Evolutionary conservation across 495 filamentous ascomycete genomes (phyloP).

Genomic region (Podospora bellae-mahoneyi): DNA sequence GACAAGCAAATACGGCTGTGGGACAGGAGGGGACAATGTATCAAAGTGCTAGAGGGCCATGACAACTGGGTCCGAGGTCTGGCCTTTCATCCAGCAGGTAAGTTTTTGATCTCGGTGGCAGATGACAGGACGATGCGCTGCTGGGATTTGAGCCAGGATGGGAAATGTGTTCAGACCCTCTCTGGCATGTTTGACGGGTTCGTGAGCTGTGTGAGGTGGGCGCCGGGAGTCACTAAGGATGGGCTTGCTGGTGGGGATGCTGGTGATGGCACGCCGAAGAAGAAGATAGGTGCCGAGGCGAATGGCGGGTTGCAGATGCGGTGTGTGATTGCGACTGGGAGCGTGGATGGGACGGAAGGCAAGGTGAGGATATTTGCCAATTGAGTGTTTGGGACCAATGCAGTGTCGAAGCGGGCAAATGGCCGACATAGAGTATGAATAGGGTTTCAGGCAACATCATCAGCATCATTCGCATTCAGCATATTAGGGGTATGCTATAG

Average conservation of each 20-base stretch:
- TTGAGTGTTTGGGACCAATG: background rate
- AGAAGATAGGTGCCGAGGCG: background rate
- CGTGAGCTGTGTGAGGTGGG: constrained; percentile 22
- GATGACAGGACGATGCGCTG: constrained; percentile 89
- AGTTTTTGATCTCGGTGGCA: constrained; percentile 75
- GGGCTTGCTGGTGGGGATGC: background rate
- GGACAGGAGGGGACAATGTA: constrained; percentile 74
- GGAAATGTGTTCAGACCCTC: constrained; percentile 67
- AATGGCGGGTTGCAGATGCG: constrained; percentile 9
- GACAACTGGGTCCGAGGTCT: constrained; percentile 89
- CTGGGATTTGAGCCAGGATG: constrained; percentile 91
- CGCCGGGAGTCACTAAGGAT: constrained; percentile 18
- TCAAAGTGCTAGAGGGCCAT: constrained; percentile 82
- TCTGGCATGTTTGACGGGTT: constrained; percentile 21
- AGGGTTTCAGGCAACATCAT: background rate
- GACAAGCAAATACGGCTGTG: constrained; percentile 89
- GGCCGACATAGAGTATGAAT: background rate
- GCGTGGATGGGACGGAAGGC: constrained; percentile 20
- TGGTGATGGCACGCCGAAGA: background rate
- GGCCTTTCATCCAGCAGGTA: constrained; percentile 86
- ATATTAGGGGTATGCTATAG: background rate
- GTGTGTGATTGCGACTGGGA: constrained; percentile 20
- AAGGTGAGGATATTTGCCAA: constrained; percentile 21
- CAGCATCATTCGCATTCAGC: background rate
- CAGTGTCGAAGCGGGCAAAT: background rate